Percentiles rank a stretch among this genome's conserved stretches.
These are phyloP conservation scores for Quercus cerris DNA, from an alignment of 306 rosid genomes.

Conservation along the genomic window DNA sequence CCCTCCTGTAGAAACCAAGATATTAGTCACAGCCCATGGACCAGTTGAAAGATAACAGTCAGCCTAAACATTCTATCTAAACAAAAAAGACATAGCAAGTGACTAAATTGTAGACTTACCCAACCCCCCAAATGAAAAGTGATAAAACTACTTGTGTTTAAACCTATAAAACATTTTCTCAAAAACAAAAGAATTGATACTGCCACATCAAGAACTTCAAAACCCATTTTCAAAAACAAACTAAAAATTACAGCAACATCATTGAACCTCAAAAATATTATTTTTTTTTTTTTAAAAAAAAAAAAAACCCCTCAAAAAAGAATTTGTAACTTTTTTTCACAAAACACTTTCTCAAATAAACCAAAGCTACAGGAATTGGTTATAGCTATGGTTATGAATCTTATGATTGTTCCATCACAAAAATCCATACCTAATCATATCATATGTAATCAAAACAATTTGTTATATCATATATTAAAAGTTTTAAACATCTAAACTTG, in stretches of 20 bases:
- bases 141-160: background rate
- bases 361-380: too few relatives aligned
- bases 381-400: too few relatives aligned
- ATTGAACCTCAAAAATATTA: too few relatives aligned
- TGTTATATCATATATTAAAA: background rate
- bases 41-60: background rate
- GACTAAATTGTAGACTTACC: too few relatives aligned
- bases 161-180: background rate
- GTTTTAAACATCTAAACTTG: background rate
- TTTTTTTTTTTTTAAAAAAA: too few relatives aligned
- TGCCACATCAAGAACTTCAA: background rate
- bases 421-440: too few relatives aligned
- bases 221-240: background rate
- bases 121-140: too few relatives aligned
- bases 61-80: too few relatives aligned
- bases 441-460: too few relatives aligned
- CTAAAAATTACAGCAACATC: background rate
- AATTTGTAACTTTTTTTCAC: background rate
- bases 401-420: too few relatives aligned
- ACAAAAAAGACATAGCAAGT: background rate
- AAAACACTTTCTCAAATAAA: background rate
- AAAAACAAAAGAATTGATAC: background rate
- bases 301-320: background rate
- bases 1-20: slow-evolving; percentile 45
- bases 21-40: background rate